Conservation (phyloP, 225 moss, liverwort and hornwort genomes). For the Lunularia cruciata region DNA sequence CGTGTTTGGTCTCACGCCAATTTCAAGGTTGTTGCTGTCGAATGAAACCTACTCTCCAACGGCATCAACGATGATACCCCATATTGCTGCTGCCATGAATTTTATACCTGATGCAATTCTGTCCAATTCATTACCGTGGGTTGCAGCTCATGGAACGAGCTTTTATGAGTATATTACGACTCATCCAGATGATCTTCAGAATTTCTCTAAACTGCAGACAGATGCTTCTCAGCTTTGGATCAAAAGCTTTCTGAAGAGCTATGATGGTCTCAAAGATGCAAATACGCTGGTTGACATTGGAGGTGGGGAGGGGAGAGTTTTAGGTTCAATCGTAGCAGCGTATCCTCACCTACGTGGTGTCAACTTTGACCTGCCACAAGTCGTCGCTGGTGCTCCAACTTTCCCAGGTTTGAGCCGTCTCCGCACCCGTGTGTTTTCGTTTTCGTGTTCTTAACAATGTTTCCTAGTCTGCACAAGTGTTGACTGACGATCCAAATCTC, state of each 20-base stretch:
- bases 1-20: neutral
- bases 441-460: neutral
- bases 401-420: conserved; percentile 4
- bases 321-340: conserved; percentile 10
- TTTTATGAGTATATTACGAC: neutral
- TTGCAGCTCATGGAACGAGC: neutral
- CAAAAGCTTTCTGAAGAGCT: neutral
- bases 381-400: conserved; percentile 21
- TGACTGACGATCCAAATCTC: no score
- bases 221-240: no score
- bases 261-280: conserved; percentile 31
- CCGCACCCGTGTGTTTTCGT: neutral
- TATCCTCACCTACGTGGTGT: conserved; percentile 35
- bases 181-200: neutral
- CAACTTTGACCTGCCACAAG: conserved; percentile 30
- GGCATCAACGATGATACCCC: no score
- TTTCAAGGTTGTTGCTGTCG: no score
- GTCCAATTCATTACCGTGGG: neutral
- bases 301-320: conserved; percentile 22
- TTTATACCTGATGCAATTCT: neutral
- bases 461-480: no score
- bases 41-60: no score
- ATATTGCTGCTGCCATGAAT: neutral
- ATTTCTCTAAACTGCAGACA: no score
- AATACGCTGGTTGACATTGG: conserved; percentile 44